These are phyloP conservation scores for Metschnikowia continentalis DNA, from an alignment of 805 yeast genomes.

Conservation along the genomic window DNA sequence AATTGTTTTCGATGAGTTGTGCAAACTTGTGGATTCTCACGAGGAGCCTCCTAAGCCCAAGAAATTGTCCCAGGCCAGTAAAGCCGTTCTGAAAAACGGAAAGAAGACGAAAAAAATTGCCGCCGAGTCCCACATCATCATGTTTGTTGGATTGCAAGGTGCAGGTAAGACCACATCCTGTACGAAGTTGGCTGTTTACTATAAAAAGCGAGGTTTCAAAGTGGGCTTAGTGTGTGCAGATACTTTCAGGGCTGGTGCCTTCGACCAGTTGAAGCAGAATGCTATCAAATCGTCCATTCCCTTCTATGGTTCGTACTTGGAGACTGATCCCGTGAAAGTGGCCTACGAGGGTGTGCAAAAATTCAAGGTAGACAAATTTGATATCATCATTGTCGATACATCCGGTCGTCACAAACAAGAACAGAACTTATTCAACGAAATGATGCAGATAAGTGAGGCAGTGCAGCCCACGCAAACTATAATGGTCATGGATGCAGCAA, in stretches of 20 bases:
- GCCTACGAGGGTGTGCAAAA: constrained; percentile 88
- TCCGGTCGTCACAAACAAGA: constrained; percentile 98
- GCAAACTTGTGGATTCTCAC: constrained; percentile 75
- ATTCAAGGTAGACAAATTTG: constrained; percentile 88
- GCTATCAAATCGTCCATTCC: constrained; percentile 95
- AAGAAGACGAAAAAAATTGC: constrained; percentile 21
- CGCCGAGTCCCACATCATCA: constrained; percentile 55
- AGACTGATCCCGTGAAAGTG: constrained; percentile 91
- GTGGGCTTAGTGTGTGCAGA: constrained; percentile 98
- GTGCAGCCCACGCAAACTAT: constrained; percentile 93
- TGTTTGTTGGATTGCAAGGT: constrained; percentile 98
- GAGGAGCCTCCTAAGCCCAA: constrained; percentile 71
- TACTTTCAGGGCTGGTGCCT: constrained; percentile 99
- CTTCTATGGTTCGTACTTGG: constrained; percentile 90
- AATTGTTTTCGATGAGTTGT: constrained; percentile 89
- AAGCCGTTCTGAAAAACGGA: constrained; percentile 23
- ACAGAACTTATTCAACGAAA: constrained; percentile 83
- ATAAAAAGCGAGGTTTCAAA: constrained; percentile 88
- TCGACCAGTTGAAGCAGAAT: constrained; percentile 95
- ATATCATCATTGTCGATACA: constrained; percentile 91
- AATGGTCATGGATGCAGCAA: constrained; percentile 95
- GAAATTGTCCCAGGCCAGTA: constrained; percentile 49
- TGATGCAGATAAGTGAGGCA: constrained; percentile 87
- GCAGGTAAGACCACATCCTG: constrained; percentile 98
- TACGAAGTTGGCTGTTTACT: constrained; percentile 92